These are phyloP conservation scores for Fusarium citri DNA, from an alignment of 2,329 filamentous ascomycete genomes.

Conservation along the genomic window DNA sequence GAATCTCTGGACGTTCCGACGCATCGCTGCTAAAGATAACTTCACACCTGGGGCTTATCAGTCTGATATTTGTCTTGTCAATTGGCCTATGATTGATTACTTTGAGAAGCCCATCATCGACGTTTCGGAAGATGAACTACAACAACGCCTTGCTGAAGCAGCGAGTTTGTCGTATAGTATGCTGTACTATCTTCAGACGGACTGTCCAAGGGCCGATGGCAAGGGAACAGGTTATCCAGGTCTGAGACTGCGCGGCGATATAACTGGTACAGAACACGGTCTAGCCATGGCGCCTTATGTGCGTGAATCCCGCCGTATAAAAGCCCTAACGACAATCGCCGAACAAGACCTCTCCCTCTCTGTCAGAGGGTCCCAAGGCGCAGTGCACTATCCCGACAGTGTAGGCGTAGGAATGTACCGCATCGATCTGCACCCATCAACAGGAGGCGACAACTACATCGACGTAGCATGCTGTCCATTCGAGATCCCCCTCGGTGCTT, in stretches of 20 bases:
- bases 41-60: slow-evolving; percentile 39
- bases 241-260: slow-evolving; percentile 43
- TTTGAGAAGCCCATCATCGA: slow-evolving; percentile 48
- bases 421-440: slow-evolving; percentile 46
- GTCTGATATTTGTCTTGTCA: slow-evolving; percentile 46
- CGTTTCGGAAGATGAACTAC: slow-evolving; percentile 33
- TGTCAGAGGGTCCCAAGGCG: slow-evolving; percentile 35
- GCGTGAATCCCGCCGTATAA: slow-evolving; percentile 44
- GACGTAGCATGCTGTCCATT: slow-evolving; percentile 48
- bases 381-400: slow-evolving; percentile 43
- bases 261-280: slow-evolving; percentile 46
- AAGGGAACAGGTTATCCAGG: slow-evolving; percentile 42
- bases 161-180: slow-evolving; percentile 46
- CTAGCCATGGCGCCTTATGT: slow-evolving; percentile 47
- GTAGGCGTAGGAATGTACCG: slow-evolving; percentile 48
- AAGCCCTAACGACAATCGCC: slow-evolving; percentile 41
- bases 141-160: slow-evolving; percentile 28
- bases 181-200: slow-evolving; percentile 46
- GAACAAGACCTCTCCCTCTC: slow-evolving; percentile 45
- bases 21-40: slow-evolving; percentile 43
- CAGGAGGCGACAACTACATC: slow-evolving; percentile 47
- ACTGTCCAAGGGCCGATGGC: slow-evolving; percentile 44
- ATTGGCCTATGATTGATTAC: slow-evolving; percentile 49
- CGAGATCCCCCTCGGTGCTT: slow-evolving; percentile 43
- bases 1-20: slow-evolving; percentile 47